phyloP scores from a whole-genome alignment of 768 basidiomycete genomes.

The Ramaria sp. region DNA sequence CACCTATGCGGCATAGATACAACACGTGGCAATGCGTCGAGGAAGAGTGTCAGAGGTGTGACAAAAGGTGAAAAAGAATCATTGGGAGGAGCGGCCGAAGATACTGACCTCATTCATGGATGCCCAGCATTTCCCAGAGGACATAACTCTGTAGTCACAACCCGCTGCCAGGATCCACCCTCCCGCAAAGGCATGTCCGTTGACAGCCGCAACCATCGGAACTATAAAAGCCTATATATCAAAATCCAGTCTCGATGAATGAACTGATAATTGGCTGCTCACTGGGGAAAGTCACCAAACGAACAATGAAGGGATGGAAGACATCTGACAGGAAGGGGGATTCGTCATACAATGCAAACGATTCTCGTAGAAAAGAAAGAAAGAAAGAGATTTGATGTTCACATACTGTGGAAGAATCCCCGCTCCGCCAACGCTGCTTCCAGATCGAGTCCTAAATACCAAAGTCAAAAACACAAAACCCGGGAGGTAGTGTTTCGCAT shows the following conservation, averaged over 20 bases:
- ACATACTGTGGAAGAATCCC: constrained; percentile 11
- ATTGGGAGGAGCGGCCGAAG: constrained; percentile 2
- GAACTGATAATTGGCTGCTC: not conserved
- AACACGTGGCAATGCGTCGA: too few species aligned
- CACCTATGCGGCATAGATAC: constrained; percentile 13
- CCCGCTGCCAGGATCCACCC: constrained; percentile 29
- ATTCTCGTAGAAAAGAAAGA: too few species aligned
- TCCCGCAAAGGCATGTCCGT: constrained; percentile 29
- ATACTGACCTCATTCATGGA: constrained; percentile 30
- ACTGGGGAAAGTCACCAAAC: constrained; percentile 18
- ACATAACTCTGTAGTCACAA: constrained; percentile 25
- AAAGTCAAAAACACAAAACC: too few species aligned
- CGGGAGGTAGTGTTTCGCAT: too few species aligned
- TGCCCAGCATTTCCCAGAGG: constrained; percentile 20
- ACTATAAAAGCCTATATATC: constrained; percentile 5
- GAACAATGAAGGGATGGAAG: constrained; percentile 21
- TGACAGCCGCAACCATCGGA: constrained; percentile 16
- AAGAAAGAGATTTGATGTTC: too few species aligned
- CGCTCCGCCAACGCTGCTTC: constrained; percentile 1
- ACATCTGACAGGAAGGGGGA: not conserved
- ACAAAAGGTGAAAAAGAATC: not conserved
- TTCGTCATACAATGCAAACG: too few species aligned
- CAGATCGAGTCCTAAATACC: constrained; percentile 8
- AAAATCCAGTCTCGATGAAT: too few species aligned
- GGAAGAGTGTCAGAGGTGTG: too few species aligned